phyloP scores from a whole-genome alignment of 2,329 filamentous ascomycete species.

The Xylariomycetidae sp. region DNA sequence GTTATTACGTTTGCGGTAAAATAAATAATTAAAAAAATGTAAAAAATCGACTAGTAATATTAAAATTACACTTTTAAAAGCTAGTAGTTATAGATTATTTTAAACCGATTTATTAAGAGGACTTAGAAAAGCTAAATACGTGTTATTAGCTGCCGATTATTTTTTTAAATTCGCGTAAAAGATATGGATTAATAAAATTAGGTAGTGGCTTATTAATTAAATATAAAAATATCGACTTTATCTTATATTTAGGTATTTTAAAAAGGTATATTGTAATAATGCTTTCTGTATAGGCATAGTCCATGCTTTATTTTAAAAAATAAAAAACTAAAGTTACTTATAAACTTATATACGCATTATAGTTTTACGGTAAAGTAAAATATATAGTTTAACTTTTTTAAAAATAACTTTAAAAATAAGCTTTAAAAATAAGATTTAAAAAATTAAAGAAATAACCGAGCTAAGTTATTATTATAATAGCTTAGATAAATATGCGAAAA shows the following conservation, averaged over 20 bases:
- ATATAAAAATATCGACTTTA: neutral
- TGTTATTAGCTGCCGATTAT: no score
- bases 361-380: no score
- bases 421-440: neutral
- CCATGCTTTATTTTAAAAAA: no score
- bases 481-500: no score
- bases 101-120: neutral
- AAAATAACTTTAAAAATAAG: neutral
- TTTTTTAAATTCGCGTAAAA: no score
- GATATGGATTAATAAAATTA: no score
- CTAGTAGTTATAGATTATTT: neutral
- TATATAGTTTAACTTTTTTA: neutral
- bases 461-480: neutral
- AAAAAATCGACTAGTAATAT: constrained; percentile 1
- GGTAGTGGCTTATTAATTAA: neutral
- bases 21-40: no score
- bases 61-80: neutral
- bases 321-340: neutral
- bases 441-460: neutral
- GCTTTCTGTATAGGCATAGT: no score
- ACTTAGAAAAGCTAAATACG: neutral
- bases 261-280: neutral
- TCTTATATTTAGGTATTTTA: neutral
- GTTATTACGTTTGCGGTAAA: no score
- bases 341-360: neutral